Base-by-base conservation (phyloP, 306 rosid species). In the Citrullus colocynthis region DNA sequence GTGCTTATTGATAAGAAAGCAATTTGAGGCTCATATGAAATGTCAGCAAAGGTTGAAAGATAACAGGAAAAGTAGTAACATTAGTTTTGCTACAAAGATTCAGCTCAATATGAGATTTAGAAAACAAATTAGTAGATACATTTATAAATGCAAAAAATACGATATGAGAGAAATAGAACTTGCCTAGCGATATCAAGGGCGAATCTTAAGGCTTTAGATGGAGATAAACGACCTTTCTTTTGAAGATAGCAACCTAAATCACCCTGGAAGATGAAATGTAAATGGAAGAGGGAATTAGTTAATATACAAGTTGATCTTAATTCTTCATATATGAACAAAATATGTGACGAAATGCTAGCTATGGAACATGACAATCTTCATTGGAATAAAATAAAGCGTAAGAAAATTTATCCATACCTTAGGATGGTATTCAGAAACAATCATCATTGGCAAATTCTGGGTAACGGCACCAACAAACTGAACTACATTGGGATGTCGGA, bases 391-490 rank as follows among this genome's bases (percentile, higher is more conserved):
- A 65, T 66, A 76, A 58, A 63, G 82, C 56, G 73, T 77, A 52
- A 37, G 83, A 62, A 75, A 70, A 52, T 49, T 44, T 42, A 77
- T 77, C 36, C 86, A 87, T 86, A 92, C 99, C 91, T 92, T 96
- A 20, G 96, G 77, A 81, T 89, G 98, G 88, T 87, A 89, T 83
- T 96, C 99, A 71, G 91, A 87, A 76, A 96, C 97, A 78, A 96
- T 96, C 99, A 96, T 96, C 99, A 96, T 96, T 72, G 99, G 99
- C 83, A 86, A 79, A 85, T 96, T 96, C 80, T 96, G 99, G 78
- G 99, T 96, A 81, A 96, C 99, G 64, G 99, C 99, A 63, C 99
- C 99, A 84, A 96, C 99, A 86, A 96, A 96, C 85, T 96, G 99
- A 80, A 96, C 90, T 37, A 96, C 89, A 45, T 96, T 96, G 42